A percentile compares a stretch with the other conserved stretches of the same genome.
phyloP scores from a whole-genome alignment of 2,329 filamentous ascomycete species.

The Fusarium sambucinum region DNA sequence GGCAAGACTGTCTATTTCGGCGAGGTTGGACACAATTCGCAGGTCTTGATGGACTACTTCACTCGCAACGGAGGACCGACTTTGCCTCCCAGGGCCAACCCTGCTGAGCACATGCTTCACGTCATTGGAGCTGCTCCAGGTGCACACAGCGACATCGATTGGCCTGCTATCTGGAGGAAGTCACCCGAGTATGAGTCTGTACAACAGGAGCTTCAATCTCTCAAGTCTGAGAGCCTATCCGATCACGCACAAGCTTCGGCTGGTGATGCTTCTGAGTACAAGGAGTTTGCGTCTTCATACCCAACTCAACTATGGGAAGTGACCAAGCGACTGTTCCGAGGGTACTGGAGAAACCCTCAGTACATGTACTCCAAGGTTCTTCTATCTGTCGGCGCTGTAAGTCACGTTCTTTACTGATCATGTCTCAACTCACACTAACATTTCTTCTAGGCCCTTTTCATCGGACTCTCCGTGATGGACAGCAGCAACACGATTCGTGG shows the following conservation, averaged over 20 bases:
- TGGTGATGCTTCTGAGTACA: conserved; percentile 23
- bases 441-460: conserved; percentile 63
- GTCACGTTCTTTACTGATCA: conserved; percentile 37
- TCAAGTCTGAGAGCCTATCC: background rate
- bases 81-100: conserved; percentile 68
- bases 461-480: conserved; percentile 76
- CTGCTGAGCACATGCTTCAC: conserved; percentile 75
- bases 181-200: conserved; percentile 50
- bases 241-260: fast-evolving
- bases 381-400: conserved; percentile 29
- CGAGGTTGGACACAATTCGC: conserved; percentile 68
- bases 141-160: conserved; percentile 58
- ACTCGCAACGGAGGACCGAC: conserved; percentile 68
- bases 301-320: conserved; percentile 51
- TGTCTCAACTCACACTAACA: fast-evolving
- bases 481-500: conserved; percentile 71
- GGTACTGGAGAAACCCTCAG: conserved; percentile 60
- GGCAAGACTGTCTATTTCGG: conserved; percentile 74
- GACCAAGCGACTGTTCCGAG: conserved; percentile 51
- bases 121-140: conserved; percentile 60
- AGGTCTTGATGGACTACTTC: conserved; percentile 69
- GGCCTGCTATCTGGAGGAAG: conserved; percentile 53
- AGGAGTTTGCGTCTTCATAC: conserved; percentile 50
- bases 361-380: conserved; percentile 70
- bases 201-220: conserved; percentile 51